Evolutionary conservation across 352 stramenopile species (phyloP).

Genomic region (Globisporangium orthogonon): DNA sequence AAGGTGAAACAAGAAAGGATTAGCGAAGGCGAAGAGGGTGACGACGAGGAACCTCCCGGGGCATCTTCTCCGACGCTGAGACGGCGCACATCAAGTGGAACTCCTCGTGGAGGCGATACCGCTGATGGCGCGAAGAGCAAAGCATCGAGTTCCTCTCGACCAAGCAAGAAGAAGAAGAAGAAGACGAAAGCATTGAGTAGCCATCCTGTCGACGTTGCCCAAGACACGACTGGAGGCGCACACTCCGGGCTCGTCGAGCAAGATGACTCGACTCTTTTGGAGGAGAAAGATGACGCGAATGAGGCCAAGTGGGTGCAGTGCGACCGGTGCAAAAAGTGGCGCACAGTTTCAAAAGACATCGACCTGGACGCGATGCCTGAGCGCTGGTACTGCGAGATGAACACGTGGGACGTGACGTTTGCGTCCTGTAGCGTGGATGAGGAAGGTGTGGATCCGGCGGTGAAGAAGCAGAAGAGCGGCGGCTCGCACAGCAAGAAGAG

Average conservation of each 20-base stretch:
- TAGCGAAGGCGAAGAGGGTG: slow-evolving; percentile 41
- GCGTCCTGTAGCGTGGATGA: slow-evolving; percentile 88
- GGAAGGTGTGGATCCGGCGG: slow-evolving; percentile 45
- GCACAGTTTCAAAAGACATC: slow-evolving; percentile 86
- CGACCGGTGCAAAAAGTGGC: slow-evolving; percentile 95
- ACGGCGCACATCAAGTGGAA: slow-evolving; percentile 9
- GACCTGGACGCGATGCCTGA: slow-evolving; percentile 90
- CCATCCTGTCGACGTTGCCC: background rate
- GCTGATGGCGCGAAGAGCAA: slow-evolving; percentile 5
- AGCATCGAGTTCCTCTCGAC: slow-evolving; percentile 1
- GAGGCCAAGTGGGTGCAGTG: slow-evolving; percentile 95
- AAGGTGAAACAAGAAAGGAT: slow-evolving; percentile 9
- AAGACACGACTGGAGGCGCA: slow-evolving; percentile 10
- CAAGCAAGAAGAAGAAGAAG: slow-evolving; percentile 56
- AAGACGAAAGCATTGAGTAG: slow-evolving; percentile 24
- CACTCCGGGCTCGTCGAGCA: slow-evolving; percentile 15
- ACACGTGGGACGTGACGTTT: slow-evolving; percentile 86
- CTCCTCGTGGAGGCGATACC: slow-evolving; percentile 1
- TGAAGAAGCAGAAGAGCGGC: slow-evolving; percentile 13
- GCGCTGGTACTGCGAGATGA: slow-evolving; percentile 96
- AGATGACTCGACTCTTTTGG: slow-evolving; percentile 16
- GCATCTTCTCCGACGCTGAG: slow-evolving; percentile 19
- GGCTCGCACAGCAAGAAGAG: slow-evolving; percentile 5
- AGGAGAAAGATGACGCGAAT: slow-evolving; percentile 28
- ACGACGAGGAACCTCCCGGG: slow-evolving; percentile 29